Evolutionary conservation across 306 rosid genomes (phyloP), one percentile per base, ranked within the genome.

Genomic region (Gleditsia sinensis): DNA sequence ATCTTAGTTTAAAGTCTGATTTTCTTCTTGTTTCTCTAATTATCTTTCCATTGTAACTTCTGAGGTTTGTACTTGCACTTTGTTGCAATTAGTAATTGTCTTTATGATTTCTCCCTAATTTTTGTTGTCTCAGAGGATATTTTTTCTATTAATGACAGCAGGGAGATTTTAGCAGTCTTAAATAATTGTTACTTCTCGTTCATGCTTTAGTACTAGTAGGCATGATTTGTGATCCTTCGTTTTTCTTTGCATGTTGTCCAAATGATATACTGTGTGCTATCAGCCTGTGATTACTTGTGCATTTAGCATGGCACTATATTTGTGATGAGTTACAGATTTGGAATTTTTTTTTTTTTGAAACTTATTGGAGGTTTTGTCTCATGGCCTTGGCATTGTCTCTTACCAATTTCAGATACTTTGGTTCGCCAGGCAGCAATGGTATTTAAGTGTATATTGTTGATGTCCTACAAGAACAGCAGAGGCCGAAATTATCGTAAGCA

Each of bases 401-500:
- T 71, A 17, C 10, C 21, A 74, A 75, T 75, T 60, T 82, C 97
- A 94, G 98, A 94, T 84, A 83, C 94, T 67, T 80, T 94, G 94
- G 98, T 83, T 21, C 91, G 96, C 64, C 97, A 91, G 83, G 96
- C 94, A 49, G 94, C 89, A 61, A 94, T 94, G 96, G 85, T 86
- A 63, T 56, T 88, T 65, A 94, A 94, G 89, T 94, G 92, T 80
- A 62, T 79, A 68, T 71, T 94, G 64, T 85, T 94, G 77, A 86
- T 94, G 84, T 88, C 88, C 83, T 89, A 77, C 86, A 94, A 89
- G 89, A 94, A 94, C 78, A 85, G 92, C 84, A 86, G 96, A 74
- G 98, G 97, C 50, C 86, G 90, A 51, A 91, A 86, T 84, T 94
- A 94, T 73, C 92, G 98, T 86, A 91, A 81, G 75, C 98, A 94